Evolutionary conservation across 495 filamentous ascomycete species (phyloP).

Genomic region (Penicillium diatomitis): DNA sequence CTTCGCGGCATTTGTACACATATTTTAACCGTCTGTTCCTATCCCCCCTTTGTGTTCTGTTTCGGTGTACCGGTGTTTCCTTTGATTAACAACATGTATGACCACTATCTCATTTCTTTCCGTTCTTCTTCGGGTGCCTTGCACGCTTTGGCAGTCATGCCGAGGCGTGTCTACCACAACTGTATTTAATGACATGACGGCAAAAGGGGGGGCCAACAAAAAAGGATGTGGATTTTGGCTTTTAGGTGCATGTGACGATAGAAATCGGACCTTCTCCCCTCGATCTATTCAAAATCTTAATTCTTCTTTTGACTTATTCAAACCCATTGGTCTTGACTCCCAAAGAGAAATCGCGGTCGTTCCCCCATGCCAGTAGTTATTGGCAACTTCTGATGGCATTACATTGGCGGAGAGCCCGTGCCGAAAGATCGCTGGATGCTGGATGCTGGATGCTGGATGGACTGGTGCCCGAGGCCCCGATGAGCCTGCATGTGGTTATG

Average conservation of each 20-base stretch:
- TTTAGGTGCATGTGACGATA: slow-evolving; percentile 39
- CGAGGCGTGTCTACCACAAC: slow-evolving; percentile 11
- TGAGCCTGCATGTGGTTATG: no score
- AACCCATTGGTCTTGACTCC: no score
- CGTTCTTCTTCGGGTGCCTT: slow-evolving; percentile 27
- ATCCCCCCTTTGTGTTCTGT: slow-evolving; percentile 12
- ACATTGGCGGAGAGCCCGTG: no score
- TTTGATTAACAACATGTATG: slow-evolving; percentile 22
- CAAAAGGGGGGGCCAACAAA: slow-evolving; percentile 29
- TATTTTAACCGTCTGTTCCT: slow-evolving; percentile 21
- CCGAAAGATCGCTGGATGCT: no score
- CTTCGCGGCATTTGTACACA: slow-evolving; percentile 36
- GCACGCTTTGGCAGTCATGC: slow-evolving; percentile 6
- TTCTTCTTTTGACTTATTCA: no score
- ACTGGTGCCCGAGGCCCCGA: no score
- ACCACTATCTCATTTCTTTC: slow-evolving; percentile 13
- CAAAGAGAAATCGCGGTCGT: no score
- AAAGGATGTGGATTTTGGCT: slow-evolving; percentile 31
- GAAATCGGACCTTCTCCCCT: slow-evolving; percentile 42
- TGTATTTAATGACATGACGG: slow-evolving; percentile 42
- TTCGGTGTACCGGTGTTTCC: slow-evolving; percentile 32
- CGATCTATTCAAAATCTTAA: slow-evolving; percentile 13
- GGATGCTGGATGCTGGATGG: no score
- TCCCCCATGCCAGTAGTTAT: no score
- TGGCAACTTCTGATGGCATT: no score